phyloP scores from a whole-genome alignment of 129 eudicot species.

The Oenanthe sinensis region DNA sequence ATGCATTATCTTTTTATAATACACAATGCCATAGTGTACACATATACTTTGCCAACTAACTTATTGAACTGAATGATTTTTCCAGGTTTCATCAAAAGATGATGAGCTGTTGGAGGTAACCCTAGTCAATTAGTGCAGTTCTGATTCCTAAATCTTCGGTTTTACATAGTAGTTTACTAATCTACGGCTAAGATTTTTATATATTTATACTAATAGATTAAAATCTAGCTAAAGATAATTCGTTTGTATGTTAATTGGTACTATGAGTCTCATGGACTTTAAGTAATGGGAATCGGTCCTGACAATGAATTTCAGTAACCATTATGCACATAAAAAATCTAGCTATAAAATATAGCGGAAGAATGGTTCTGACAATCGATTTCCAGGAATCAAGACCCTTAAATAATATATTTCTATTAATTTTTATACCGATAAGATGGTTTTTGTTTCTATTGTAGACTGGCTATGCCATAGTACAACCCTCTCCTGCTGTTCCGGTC shows the following conservation, averaged over 20 bases:
- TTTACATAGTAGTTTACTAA: neutral
- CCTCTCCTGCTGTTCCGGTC: slow-evolving; percentile 5
- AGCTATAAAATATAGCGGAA: too few relatives aligned
- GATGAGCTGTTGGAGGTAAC: slow-evolving; percentile 1
- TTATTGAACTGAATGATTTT: neutral
- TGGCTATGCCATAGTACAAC: neutral
- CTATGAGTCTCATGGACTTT: neutral
- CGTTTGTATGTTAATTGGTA: neutral
- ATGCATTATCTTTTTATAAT: neutral
- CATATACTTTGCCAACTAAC: neutral
- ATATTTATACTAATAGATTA: too few relatives aligned
- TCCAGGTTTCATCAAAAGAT: slow-evolving; percentile 2
- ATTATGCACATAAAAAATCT: too few relatives aligned
- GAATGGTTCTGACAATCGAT: too few relatives aligned
- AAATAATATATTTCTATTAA: too few relatives aligned
- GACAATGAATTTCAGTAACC: too few relatives aligned
- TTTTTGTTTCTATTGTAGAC: neutral
- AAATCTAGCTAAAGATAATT: too few relatives aligned
- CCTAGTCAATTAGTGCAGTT: neutral
- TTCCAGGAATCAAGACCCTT: too few relatives aligned
- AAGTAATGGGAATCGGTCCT: too few relatives aligned
- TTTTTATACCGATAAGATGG: neutral
- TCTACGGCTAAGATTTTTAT: neutral
- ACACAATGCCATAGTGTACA: neutral
- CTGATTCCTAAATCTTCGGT: neutral